Evolutionary conservation across 805 yeast species (phyloP).

Genomic region (Zygosaccharomyces bisporus): DNA sequence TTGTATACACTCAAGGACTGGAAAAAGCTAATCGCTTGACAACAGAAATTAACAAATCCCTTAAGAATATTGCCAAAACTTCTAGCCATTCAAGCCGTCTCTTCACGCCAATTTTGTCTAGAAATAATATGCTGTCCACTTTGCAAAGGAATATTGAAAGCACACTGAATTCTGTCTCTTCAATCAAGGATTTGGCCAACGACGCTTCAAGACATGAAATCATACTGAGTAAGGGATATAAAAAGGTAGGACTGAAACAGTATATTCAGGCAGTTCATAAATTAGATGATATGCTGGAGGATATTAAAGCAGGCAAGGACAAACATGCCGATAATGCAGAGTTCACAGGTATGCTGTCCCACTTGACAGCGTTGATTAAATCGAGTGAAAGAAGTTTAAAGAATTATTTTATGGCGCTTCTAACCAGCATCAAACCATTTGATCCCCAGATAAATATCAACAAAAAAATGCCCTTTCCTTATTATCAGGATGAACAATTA

Average conservation of each 20-base stretch:
- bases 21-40: conserved; percentile 55
- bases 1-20: conserved; percentile 74
- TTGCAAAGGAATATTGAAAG: conserved; percentile 56
- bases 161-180: conserved; percentile 45
- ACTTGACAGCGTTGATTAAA: conserved; percentile 52
- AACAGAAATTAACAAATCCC: conserved; percentile 49
- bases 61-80: conserved; percentile 43
- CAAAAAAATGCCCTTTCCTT: conserved; percentile 42
- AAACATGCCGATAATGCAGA: conserved; percentile 33
- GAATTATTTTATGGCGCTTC: conserved; percentile 44
- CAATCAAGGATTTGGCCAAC: conserved; percentile 48
- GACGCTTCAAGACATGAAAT: conserved; percentile 43
- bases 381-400: conserved; percentile 55
- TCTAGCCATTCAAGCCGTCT: conserved; percentile 38
- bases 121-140: conserved; percentile 53
- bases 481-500: conserved; percentile 36
- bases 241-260: conserved; percentile 34
- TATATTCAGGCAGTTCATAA: conserved; percentile 42
- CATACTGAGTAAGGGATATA: conserved; percentile 34
- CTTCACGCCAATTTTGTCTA: conserved; percentile 67
- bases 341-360: conserved; percentile 65
- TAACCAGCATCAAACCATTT: conserved; percentile 42
- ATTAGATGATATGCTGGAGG: conserved; percentile 45
- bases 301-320: conserved; percentile 37
- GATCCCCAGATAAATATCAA: conserved; percentile 44